Evolutionary conservation across 1,139 yeast species (phyloP).

Genomic region (Scheffersomyces insectosa): DNA sequence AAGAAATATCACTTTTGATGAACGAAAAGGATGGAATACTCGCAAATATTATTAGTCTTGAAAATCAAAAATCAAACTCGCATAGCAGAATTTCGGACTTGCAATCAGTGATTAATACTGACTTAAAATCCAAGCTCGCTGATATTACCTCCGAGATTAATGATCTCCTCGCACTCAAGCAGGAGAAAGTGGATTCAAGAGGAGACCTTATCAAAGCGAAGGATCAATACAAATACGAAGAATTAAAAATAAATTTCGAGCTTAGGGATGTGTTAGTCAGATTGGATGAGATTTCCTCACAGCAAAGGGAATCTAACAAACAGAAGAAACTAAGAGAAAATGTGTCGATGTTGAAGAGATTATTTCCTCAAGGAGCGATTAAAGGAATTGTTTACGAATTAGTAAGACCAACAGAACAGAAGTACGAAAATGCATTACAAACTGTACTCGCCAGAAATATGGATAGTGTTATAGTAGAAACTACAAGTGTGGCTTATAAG

Average conservation of each 20-base stretch:
- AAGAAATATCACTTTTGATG: slow-evolving; percentile 41
- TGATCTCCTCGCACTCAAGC: slow-evolving; percentile 33
- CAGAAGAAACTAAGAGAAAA: slow-evolving; percentile 74
- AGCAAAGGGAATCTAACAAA: slow-evolving; percentile 70
- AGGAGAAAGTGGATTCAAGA: slow-evolving; percentile 43
- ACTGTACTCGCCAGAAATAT: slow-evolving; percentile 77
- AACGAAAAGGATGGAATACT: slow-evolving; percentile 48
- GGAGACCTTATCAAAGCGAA: slow-evolving; percentile 44
- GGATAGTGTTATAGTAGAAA: slow-evolving; percentile 84
- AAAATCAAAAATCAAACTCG: slow-evolving; percentile 47
- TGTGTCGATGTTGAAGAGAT: slow-evolving; percentile 62
- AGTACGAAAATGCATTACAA: slow-evolving; percentile 74
- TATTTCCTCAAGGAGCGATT: slow-evolving; percentile 71
- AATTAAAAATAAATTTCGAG: slow-evolving; percentile 59
- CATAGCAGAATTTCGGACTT: slow-evolving; percentile 38
- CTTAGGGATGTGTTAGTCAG: slow-evolving; percentile 61
- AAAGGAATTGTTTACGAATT: slow-evolving; percentile 79
- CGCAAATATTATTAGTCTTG: slow-evolving; percentile 38
- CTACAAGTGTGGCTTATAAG: slow-evolving; percentile 69
- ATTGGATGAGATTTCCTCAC: slow-evolving; percentile 73
- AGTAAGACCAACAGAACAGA: slow-evolving; percentile 75
- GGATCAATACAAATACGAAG: slow-evolving; percentile 49
- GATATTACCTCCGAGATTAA: slow-evolving; percentile 34
- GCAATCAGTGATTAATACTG: slow-evolving; percentile 31
- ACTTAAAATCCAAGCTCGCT: slow-evolving; percentile 30